Conservation (phyloP, 2,329 filamentous ascomycete genomes). For the Phialophora tarda region DNA sequence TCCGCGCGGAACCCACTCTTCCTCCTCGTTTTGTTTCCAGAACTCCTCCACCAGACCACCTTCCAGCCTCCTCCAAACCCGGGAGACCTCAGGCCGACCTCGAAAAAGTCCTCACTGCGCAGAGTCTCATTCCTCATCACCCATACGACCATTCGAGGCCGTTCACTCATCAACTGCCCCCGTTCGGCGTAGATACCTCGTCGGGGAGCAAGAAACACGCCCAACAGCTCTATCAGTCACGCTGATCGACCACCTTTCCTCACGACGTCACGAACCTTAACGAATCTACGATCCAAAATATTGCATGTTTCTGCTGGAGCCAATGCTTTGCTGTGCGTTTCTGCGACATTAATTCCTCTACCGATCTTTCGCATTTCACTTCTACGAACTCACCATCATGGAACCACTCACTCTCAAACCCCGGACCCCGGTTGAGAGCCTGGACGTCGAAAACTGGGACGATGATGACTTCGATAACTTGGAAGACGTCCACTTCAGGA, state of each 20-base stretch:
- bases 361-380: conserved; percentile 3
- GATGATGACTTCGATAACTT: conserved; percentile 57
- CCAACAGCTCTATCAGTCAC: conserved; percentile 12
- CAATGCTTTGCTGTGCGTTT: conserved; percentile 17
- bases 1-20: conserved; percentile 23
- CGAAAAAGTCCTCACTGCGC: conserved; percentile 22
- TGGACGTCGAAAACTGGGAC: conserved; percentile 56
- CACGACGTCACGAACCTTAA: conserved; percentile 30
- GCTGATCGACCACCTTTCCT: conserved; percentile 24
- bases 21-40: conserved; percentile 7
- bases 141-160: conserved; percentile 27
- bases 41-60: conserved; percentile 25
- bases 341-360: conserved; percentile 15
- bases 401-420: conserved; percentile 46
- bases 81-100: conserved; percentile 31
- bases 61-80: conserved; percentile 21
- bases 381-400: conserved; percentile 43
- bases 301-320: conserved; percentile 18
- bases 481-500: conserved; percentile 54
- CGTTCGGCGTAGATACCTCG: conserved; percentile 27
- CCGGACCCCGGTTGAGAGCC: conserved; percentile 45
- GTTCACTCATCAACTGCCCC: conserved; percentile 19
- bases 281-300: conserved; percentile 23
- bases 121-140: conserved; percentile 15
- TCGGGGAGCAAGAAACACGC: conserved; percentile 31